These are phyloP conservation scores for Cystofilobasidium macerans DNA, from an alignment of 768 basidiomycete species.

Conservation along the genomic window DNA sequence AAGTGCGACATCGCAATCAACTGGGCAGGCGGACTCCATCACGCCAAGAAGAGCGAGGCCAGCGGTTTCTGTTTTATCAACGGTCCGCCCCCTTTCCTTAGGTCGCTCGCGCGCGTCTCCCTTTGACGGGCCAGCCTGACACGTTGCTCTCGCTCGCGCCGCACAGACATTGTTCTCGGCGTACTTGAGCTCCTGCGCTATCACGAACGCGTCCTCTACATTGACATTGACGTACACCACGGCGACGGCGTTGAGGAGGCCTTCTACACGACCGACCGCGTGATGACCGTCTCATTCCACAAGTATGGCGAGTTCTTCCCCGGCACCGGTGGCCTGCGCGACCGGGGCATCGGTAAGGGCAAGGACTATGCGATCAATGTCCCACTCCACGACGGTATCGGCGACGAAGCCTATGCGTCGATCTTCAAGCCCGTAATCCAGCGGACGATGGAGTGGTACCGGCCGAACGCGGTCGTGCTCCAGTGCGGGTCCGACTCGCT, in stretches of 20 bases:
- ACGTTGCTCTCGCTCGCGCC: background rate
- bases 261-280: conserved; percentile 95
- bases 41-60: conserved; percentile 98
- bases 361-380: conserved; percentile 88
- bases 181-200: conserved; percentile 89
- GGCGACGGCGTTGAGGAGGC: conserved; percentile 99
- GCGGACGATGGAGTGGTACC: conserved; percentile 87
- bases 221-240: conserved; percentile 97
- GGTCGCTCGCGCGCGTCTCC: background rate
- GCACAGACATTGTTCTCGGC: conserved; percentile 91
- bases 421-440: conserved; percentile 93
- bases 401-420: conserved; percentile 84
- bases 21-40: conserved; percentile 97
- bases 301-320: conserved; percentile 99
- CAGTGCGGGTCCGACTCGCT: conserved; percentile 97
- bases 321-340: conserved; percentile 92
- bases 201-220: conserved; percentile 87
- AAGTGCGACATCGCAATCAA: conserved; percentile 99
- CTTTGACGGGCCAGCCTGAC: background rate
- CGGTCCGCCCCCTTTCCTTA: conserved; percentile 44
- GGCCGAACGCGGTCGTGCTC: conserved; percentile 86
- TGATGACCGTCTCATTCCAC: conserved; percentile 97
- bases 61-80: conserved; percentile 99
- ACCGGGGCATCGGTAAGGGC: conserved; percentile 85
- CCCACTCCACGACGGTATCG: conserved; percentile 85